Evolutionary conservation across 768 basidiomycete genomes (phyloP), one percentile per base, ranked within the genome.

Genomic region (Agaricus subrufescens): DNA sequence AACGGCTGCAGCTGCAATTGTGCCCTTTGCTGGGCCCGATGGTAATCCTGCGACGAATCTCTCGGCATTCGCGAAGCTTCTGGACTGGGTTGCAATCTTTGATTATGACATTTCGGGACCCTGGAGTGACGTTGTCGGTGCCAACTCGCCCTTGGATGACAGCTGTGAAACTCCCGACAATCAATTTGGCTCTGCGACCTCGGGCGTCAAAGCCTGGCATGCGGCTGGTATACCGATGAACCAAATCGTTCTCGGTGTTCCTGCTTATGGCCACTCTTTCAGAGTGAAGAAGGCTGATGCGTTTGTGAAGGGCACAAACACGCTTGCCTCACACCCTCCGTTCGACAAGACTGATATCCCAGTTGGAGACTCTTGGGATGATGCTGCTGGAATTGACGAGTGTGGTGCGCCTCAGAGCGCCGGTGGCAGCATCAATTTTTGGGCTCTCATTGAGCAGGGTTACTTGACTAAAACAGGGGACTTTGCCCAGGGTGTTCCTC

Each of bases 111-210:
- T 89, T 46, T 85, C 75, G 71, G 84, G 85, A 29, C 69, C 79
- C 4, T 88, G 84, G 81, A 83, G 78, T 67, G 67, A 74, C 62
- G 67, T 83, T 54, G 75, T 85, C 45, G 95, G 94, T 1, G 88
- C 95, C 10, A 96, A 95, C 68, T 85, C 94, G 3, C 94, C 95
- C 7, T 79, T 97, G n/a, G 73, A 86, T 44, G 86, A 96, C 69
- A 76, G 80, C 1, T 98, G 95, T 65, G 82, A 84, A 0, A 62
- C 82, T 34, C 67, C 81, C 8, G 65, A 69, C 7, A 75, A 82
- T 54, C 86, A 86, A 56, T 73, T 75, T 26, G 92, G 91, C 4
- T 95, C 91, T 54, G 94, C 90, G 10, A 74, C 78, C 4, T 83
- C 84, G 26, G 88, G 90, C 4, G 79, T 97, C 38, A 65, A 74